phyloP scores from a whole-genome alignment of 129 eudicot species.

The Flaveria linearis region DNA sequence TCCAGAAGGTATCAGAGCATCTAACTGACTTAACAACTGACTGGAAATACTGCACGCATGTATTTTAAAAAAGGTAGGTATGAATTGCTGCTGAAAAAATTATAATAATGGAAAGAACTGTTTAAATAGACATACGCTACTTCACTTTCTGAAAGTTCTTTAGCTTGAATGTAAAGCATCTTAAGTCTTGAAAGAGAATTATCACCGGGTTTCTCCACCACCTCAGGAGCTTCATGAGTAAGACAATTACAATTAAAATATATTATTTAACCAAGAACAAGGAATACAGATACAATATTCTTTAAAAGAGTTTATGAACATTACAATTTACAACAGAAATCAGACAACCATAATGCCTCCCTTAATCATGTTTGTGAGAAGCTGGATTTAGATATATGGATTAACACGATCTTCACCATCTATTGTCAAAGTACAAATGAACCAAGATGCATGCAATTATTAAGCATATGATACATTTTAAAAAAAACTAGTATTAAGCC shows the following conservation, averaged over 20 bases:
- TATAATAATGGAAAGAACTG: slow-evolving; percentile 7
- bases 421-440: not conserved
- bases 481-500: not conserved
- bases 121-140: slow-evolving; percentile 50
- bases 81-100: not conserved
- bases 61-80: slow-evolving; percentile 7
- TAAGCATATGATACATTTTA: not conserved
- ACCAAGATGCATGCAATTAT: not conserved
- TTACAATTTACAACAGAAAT: slow-evolving; percentile 5
- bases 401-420: not conserved
- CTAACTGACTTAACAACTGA: slow-evolving; percentile 63
- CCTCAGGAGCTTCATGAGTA: slow-evolving; percentile 76
- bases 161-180: slow-evolving; percentile 75
- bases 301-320: not conserved
- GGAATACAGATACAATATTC: not conserved
- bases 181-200: slow-evolving; percentile 75
- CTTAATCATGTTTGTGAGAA: not conserved
- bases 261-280: slow-evolving; percentile 17
- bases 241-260: not conserved
- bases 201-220: slow-evolving; percentile 96
- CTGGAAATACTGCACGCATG: slow-evolving; percentile 61
- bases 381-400: not conserved
- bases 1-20: slow-evolving; percentile 74
- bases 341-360: not conserved
- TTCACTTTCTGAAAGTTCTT: slow-evolving; percentile 83